Base-by-base conservation (phyloP, 495 filamentous ascomycete genomes). In the Sporormia fimetaria region DNA sequence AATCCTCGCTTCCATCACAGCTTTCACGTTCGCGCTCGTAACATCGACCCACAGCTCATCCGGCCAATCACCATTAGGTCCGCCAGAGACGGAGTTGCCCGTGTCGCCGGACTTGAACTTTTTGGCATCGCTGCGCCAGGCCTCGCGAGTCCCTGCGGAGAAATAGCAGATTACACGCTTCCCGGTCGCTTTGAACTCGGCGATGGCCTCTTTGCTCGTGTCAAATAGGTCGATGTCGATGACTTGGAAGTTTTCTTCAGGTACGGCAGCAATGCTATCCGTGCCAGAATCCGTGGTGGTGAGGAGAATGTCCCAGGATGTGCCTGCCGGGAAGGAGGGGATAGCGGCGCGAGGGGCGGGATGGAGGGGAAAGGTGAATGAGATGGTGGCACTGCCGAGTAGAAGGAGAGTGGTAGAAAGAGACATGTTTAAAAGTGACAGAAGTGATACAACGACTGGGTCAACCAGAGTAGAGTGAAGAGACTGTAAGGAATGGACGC, bases 151-250 rank as follows among this genome's bases (percentile, higher is more conserved):
- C 3, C 80, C 80, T 0, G 80, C 80, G n/a, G 69, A 74, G 63
- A 83, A 84, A 56, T 84, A 86, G 65, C 81, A 86, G 46, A 83
- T 79, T 28, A 81, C 73, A 31, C 68, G 73, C 43, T 70, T 65
- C 16, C 60, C 62, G 16, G 52, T 37, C 0, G 25, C 23, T 23
- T 78, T 70, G 1, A 81, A 61, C 0, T 52, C 37, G 1, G 57
- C 42, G 38, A 80, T 73, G 8, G 56, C 63, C 16, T 56, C 48
- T 6, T 51, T 54, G 22, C 53, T 31, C 33, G 71, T 80, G 40
- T 66, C 59, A 59, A 76, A 76, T 2, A 81, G 63, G 38, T 81
- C 76, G 35, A 79, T 72, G 57, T 78, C 74, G 59, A 73, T 79
- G 44, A 78, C 61, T 3, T 59, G 30, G 0, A 67, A 67, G 32